Percentiles rank a stretch among this genome's conserved stretches.
Evolutionary conservation across 805 yeast genomes (phyloP).

Genomic region (Candida koratica): DNA sequence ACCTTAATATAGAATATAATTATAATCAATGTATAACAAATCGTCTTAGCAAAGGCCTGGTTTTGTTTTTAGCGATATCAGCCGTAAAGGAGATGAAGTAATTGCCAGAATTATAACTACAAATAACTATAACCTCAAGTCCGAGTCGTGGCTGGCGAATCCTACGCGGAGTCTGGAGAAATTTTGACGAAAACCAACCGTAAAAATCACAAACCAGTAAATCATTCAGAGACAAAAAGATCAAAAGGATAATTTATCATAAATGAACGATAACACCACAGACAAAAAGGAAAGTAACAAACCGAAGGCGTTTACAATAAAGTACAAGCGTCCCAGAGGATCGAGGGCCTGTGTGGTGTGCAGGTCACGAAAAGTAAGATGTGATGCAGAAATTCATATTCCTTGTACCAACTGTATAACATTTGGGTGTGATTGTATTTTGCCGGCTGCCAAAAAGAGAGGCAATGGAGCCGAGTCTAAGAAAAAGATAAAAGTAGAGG

Average conservation of each 20-base stretch:
- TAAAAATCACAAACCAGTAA: background rate
- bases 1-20: no score
- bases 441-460: constrained; percentile 57
- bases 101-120: no score
- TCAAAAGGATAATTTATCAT: background rate
- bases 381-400: constrained; percentile 59
- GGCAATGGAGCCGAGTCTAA: constrained; percentile 20
- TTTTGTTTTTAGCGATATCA: no score
- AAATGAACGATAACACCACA: constrained; percentile 11
- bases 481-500: constrained; percentile 8
- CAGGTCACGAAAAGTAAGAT: constrained; percentile 73
- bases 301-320: constrained; percentile 44
- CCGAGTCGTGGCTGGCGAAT: constrained; percentile 5
- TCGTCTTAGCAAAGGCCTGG: no score
- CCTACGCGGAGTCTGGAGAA: constrained; percentile 7
- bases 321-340: constrained; percentile 55
- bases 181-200: constrained; percentile 4
- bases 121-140: background rate
- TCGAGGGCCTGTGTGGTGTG: constrained; percentile 76
- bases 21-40: no score
- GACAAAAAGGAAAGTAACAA: constrained; percentile 21
- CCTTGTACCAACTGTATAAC: constrained; percentile 59
- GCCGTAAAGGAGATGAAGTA: no score
- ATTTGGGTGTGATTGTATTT: constrained; percentile 65
- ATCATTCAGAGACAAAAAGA: background rate